These are phyloP conservation scores for Besnoitia besnoiti DNA, from an alignment of 169 alveolate genomes.

Conservation along the genomic window DNA sequence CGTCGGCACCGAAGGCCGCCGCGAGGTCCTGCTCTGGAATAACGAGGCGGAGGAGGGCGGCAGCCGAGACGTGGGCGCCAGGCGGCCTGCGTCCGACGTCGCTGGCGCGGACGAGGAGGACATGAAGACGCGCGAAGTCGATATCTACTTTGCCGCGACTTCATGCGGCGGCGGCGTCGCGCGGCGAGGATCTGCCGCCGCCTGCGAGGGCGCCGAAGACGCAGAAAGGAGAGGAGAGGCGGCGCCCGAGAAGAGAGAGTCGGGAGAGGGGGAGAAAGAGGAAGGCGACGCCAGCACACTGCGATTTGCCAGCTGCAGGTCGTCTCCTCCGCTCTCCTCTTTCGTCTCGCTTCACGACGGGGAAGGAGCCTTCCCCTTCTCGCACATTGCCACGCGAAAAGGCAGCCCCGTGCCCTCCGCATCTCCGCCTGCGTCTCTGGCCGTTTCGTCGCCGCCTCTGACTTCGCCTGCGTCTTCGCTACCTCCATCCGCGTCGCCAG, in stretches of 20 bases:
- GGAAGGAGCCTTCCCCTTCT: no score
- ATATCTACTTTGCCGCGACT: neutral
- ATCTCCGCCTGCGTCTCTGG: no score
- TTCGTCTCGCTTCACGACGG: no score
- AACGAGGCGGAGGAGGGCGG: neutral
- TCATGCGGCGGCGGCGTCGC: neutral
- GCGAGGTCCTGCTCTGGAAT: neutral
- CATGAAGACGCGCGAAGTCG: neutral
- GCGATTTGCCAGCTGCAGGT: no score
- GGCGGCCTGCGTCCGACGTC: neutral
- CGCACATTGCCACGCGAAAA: no score
- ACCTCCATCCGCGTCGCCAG: no score
- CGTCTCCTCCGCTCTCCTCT: no score
- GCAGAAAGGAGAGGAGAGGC: neutral
- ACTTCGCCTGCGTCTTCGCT: no score
- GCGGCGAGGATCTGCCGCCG: neutral
- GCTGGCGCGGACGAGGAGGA: neutral
- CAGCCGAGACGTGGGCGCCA: neutral
- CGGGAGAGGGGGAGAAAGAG: neutral
- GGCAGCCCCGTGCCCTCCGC: no score
- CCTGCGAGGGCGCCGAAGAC: neutral
- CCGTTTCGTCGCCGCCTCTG: no score
- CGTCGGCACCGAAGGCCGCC: neutral
- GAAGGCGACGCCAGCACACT: no score
- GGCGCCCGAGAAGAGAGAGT: neutral